Conservation (phyloP, 2,329 filamentous ascomycete species). For the Herpotrichia juniperi region DNA sequence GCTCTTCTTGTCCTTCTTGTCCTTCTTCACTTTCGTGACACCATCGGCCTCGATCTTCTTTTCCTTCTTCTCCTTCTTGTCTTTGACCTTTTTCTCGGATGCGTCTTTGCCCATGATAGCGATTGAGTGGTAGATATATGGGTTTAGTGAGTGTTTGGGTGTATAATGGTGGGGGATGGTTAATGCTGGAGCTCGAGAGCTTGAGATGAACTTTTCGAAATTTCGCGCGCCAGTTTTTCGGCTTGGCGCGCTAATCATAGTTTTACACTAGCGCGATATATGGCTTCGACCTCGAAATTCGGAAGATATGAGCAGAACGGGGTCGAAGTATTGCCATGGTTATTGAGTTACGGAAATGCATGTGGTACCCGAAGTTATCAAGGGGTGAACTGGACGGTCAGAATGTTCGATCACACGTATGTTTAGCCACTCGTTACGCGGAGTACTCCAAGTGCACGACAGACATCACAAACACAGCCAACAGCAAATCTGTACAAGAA, state of each 20-base stretch:
- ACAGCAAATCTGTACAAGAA: background rate
- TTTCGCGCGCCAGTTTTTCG: conserved; percentile 16
- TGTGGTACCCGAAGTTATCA: too few species aligned
- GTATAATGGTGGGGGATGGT: conserved; percentile 7
- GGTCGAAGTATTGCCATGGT: background rate
- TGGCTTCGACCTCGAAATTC: too few species aligned
- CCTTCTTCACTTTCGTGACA: conserved; percentile 59
- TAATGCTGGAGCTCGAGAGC: conserved; percentile 11
- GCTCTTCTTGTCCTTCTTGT: conserved; percentile 70
- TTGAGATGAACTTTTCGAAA: conserved; percentile 24
- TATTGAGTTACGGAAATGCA: too few species aligned
- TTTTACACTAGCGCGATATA: conserved; percentile 9
- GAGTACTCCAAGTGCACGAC: too few species aligned
- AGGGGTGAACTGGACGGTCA: too few species aligned
- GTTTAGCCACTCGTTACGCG: too few species aligned
- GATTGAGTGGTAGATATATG: conserved; percentile 3
- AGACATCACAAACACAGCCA: background rate
- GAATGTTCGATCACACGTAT: too few species aligned
- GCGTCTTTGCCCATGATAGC: conserved; percentile 44
- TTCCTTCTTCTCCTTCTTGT: conserved; percentile 72
- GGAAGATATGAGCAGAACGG: background rate
- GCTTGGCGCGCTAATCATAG: background rate
- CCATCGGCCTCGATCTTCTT: conserved; percentile 59
- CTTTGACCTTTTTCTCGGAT: conserved; percentile 48
- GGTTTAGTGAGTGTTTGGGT: conserved; percentile 2